phyloP scores from a whole-genome alignment of 139 green algal species.

The Chlorella sp. region DNA sequence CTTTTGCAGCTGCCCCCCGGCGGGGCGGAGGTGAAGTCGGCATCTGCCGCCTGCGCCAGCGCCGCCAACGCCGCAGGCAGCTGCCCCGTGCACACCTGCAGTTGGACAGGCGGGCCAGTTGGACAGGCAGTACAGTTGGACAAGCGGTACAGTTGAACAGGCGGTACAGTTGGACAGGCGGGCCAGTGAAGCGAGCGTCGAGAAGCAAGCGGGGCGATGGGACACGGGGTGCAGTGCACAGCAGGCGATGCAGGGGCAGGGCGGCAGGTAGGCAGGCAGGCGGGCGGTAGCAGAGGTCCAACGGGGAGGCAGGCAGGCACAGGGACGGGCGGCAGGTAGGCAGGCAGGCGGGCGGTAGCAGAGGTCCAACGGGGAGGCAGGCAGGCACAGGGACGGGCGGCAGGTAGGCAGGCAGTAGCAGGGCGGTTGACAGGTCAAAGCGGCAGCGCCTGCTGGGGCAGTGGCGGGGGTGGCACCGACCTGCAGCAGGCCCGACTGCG shows the following conservation, averaged over 20 bases:
- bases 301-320: too few species aligned
- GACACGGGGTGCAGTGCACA: neutral
- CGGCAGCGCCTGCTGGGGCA: too few species aligned
- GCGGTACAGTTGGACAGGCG: neutral
- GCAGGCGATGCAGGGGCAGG: too few species aligned
- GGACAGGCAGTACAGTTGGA: neutral
- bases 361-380: neutral
- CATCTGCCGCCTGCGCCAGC: neutral
- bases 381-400: neutral
- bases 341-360: conserved; percentile 19
- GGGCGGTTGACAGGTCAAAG: too few species aligned
- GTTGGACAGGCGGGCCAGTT: neutral
- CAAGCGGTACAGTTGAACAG: neutral
- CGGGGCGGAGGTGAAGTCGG: neutral
- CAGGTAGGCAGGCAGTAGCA: too few species aligned
- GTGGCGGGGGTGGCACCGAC: neutral
- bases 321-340: too few species aligned
- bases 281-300: too few species aligned
- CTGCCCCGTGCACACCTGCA: conserved; percentile 34
- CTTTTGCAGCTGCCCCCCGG: neutral
- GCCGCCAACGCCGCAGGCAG: conserved; percentile 31
- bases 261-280: too few species aligned
- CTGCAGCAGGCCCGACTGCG: conserved; percentile 52
- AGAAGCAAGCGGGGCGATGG: neutral
- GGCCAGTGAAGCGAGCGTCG: neutral